A percentile compares a stretch with the other conserved stretches of the same genome.
phyloP scores from a whole-genome alignment of 345 rosid genomes.

The Eucalyptus urophylla region DNA sequence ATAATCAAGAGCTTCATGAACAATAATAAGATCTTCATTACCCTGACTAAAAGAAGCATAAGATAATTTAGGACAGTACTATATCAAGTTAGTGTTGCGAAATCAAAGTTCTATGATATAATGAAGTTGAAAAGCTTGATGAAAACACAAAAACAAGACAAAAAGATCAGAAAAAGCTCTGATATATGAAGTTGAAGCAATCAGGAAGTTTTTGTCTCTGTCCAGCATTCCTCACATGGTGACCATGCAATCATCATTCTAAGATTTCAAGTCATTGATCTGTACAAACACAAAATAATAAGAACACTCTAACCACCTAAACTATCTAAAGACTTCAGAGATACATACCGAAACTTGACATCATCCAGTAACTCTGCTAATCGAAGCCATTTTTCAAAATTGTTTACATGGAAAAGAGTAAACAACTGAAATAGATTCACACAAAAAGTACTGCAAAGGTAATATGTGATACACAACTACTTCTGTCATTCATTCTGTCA shows the following conservation, averaged over 20 bases:
- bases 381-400: not conserved
- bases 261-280: not conserved
- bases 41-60: not conserved
- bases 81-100: not conserved
- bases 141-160: not conserved
- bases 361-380: not conserved
- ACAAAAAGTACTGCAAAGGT: not conserved
- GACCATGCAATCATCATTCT: not conserved
- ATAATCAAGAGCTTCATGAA: too few relatives aligned
- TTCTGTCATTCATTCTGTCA: not conserved
- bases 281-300: not conserved
- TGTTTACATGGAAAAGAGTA: not conserved
- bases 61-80: not conserved
- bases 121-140: not conserved
- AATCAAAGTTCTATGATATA: not conserved
- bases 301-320: not conserved
- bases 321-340: not conserved
- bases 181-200: not conserved
- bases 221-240: not conserved
- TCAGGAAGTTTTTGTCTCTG: not conserved
- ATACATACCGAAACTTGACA: not conserved
- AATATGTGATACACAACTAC: not conserved
- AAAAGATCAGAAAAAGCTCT: not conserved
- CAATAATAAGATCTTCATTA: too few relatives aligned
- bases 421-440: not conserved